Percentiles rank a stretch among this genome's conserved stretches.
Evolutionary conservation across 78 protist genomes (phyloP).

Genomic region (Dictyostelium intermedium): DNA sequence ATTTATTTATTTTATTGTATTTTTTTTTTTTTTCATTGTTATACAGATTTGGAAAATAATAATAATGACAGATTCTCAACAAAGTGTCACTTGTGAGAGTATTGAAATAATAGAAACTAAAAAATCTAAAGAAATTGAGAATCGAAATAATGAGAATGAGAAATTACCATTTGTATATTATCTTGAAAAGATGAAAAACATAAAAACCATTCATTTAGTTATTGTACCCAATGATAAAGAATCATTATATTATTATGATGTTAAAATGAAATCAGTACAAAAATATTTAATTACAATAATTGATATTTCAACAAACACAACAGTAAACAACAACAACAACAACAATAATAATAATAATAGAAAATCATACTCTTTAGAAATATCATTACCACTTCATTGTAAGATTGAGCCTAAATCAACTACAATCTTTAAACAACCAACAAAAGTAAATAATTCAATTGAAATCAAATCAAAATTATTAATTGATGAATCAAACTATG

Average conservation of each 20-base stretch:
- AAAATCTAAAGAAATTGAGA: not conserved
- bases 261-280: not conserved
- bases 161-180: not conserved
- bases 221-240: not conserved
- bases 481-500: not conserved
- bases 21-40: no score
- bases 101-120: not conserved
- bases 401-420: not conserved
- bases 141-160: not conserved
- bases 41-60: no score
- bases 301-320: not conserved
- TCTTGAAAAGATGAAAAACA: conserved; percentile 24
- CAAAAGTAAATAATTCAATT: not conserved
- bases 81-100: not conserved
- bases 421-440: not conserved
- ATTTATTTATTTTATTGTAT: no score
- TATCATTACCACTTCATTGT: conserved; percentile 1
- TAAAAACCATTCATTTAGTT: not conserved
- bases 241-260: not conserved
- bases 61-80: not conserved
- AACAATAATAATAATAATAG: not conserved
- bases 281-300: not conserved
- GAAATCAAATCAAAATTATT: conserved; percentile 6
- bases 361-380: not conserved
- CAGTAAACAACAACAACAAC: not conserved